phyloP scores from a whole-genome alignment of 164 flowering plant genomes.

The Nelumbo lutea region DNA sequence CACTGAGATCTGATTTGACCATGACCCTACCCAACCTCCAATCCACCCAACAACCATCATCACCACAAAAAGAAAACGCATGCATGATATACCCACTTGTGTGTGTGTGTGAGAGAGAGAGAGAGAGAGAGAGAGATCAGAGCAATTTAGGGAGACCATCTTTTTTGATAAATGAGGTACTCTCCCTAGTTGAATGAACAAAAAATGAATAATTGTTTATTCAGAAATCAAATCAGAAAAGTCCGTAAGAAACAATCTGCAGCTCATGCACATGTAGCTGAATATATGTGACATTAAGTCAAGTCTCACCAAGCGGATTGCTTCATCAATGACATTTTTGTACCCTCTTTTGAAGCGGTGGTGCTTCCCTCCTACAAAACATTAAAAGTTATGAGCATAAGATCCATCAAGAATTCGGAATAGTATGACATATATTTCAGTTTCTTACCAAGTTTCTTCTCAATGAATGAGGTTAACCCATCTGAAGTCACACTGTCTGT shows the following conservation, averaged over 20 bases:
- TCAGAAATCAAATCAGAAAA: neutral
- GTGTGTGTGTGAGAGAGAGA: too few species aligned
- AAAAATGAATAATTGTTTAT: neutral
- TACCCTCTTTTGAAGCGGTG: conserved; percentile 97
- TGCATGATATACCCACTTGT: too few species aligned
- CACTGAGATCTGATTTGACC: too few species aligned
- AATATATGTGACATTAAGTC: neutral
- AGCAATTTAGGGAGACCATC: too few species aligned
- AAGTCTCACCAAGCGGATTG: conserved; percentile 80
- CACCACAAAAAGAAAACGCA: too few species aligned
- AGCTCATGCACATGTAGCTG: neutral
- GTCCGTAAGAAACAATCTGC: neutral
- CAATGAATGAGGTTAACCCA: conserved; percentile 88
- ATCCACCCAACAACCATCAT: too few species aligned
- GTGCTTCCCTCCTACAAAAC: conserved; percentile 77
- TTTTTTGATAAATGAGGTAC: too few species aligned
- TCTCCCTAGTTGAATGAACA: neutral
- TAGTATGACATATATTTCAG: neutral
- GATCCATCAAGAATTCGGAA: conserved; percentile 2
- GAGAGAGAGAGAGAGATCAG: too few species aligned
- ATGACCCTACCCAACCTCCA: too few species aligned
- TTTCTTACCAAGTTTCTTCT: conserved; percentile 80
- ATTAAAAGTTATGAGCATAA: conserved; percentile 13
- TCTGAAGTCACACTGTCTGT: conserved; percentile 99
- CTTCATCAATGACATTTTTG: conserved; percentile 98